Evolutionary conservation across 192 early-diverging fungal species (phyloP).

Genomic region (Fimicolochytrium jonesii): DNA sequence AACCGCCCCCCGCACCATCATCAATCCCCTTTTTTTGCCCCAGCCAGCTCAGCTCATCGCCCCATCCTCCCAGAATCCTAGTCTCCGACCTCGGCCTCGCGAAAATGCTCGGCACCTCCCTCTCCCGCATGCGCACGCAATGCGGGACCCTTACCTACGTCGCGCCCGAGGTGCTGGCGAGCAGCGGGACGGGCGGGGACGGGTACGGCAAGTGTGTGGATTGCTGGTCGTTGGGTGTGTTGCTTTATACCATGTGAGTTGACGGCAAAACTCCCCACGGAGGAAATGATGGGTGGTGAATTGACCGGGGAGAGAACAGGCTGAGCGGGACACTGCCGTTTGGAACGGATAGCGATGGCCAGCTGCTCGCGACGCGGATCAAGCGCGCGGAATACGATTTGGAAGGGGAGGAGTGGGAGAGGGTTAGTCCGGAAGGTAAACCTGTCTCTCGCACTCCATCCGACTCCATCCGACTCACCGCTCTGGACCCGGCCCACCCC

Average conservation of each 20-base stretch:
- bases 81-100: constrained; percentile 25
- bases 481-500: too few species aligned
- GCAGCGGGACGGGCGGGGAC: background rate
- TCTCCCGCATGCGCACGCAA: constrained; percentile 20
- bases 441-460: too few species aligned
- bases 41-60: background rate
- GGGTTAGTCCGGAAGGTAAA: constrained; percentile 12
- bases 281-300: background rate
- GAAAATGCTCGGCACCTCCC: constrained; percentile 17
- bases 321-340: constrained; percentile 20
- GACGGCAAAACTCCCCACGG: background rate
- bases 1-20: background rate
- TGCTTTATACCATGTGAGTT: constrained; percentile 23
- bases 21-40: background rate
- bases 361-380: background rate
- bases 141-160: constrained; percentile 27
- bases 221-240: constrained; percentile 29
- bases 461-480: too few species aligned
- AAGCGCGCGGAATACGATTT: background rate
- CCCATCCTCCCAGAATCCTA: background rate
- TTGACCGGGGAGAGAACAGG: too few species aligned
- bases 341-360: constrained; percentile 4
- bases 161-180: constrained; percentile 21
- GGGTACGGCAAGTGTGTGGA: constrained; percentile 16
- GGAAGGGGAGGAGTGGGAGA: background rate